Percentiles rank a stretch among this genome's conserved stretches.
Evolutionary conservation across 2,329 filamentous ascomycete genomes (phyloP).

Genomic region (Magnaporthiopsis poae): DNA sequence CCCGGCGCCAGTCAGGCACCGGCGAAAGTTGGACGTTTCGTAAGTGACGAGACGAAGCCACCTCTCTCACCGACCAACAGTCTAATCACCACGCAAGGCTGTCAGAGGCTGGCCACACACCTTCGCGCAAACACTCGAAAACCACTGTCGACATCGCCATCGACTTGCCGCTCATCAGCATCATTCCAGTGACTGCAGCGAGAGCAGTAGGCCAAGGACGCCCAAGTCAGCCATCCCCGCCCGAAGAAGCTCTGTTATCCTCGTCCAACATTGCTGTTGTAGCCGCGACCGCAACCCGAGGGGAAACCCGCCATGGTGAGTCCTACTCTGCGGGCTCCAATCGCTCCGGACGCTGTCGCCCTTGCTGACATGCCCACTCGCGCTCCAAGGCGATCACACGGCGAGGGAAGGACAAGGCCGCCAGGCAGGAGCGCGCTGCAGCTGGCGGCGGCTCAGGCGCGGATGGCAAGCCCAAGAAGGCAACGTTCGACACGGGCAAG

Average conservation of each 20-base stretch:
- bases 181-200: neutral
- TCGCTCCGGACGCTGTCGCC: neutral
- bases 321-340: neutral
- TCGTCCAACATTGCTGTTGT: neutral
- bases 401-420: slow-evolving; percentile 38
- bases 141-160: neutral
- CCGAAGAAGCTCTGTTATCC: neutral
- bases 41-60: slow-evolving; percentile 9
- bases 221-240: neutral
- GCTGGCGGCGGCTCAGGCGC: slow-evolving; percentile 30
- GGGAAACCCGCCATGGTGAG: slow-evolving; percentile 10
- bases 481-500: slow-evolving; percentile 88
- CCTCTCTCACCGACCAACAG: neutral
- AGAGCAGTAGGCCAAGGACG: neutral
- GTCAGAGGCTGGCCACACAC: neutral
- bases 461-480: slow-evolving; percentile 72
- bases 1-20: slow-evolving; percentile 10
- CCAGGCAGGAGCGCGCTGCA: slow-evolving; percentile 31
- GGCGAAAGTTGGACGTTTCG: slow-evolving; percentile 10
- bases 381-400: slow-evolving; percentile 36
- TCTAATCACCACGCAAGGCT: neutral
- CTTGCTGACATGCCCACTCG: slow-evolving; percentile 1
- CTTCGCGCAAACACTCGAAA: neutral
- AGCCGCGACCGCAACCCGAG: neutral
- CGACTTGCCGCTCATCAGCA: neutral